These are phyloP conservation scores for Ceratobasidium sp. DNA, from an alignment of 1,284 basidiomycete species.

Conservation along the genomic window DNA sequence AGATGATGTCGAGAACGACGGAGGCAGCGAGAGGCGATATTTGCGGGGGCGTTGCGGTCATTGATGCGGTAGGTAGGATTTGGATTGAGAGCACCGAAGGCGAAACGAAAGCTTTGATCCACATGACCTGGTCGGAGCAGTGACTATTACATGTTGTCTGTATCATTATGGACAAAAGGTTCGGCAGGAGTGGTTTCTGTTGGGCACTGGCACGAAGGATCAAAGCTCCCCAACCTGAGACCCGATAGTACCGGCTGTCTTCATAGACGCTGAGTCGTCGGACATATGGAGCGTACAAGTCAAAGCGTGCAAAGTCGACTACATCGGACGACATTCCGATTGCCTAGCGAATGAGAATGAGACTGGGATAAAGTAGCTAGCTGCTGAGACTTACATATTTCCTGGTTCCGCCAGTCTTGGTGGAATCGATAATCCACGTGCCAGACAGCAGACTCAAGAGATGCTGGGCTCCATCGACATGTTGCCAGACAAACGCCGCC, in stretches of 20 bases:
- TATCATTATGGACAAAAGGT: constrained; percentile 16
- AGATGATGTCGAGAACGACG: constrained; percentile 4
- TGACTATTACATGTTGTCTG: constrained; percentile 8
- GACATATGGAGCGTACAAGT: constrained; percentile 15
- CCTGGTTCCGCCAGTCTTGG: background rate
- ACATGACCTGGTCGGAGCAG: constrained; percentile 15
- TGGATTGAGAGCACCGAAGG: constrained; percentile 21
- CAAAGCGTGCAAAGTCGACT: constrained; percentile 23
- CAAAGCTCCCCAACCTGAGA: constrained; percentile 11
- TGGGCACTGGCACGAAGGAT: background rate
- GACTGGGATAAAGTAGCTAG: background rate
- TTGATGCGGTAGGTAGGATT: background rate
- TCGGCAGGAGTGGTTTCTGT: constrained; percentile 14
- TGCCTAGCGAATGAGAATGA: background rate
- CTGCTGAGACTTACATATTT: constrained; percentile 13
- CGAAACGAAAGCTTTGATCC: constrained; percentile 21
- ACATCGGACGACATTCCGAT: constrained; percentile 7
- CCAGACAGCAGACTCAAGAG: background rate
- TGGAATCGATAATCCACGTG: background rate
- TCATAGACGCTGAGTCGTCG: constrained; percentile 9
- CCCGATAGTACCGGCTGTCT: background rate
- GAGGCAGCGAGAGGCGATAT: constrained; percentile 3
- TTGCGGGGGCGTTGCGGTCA: background rate
- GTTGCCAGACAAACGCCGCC: constrained; percentile 6
- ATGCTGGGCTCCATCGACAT: constrained; percentile 19